Base-by-base conservation (phyloP, 2,329 filamentous ascomycete species). In the Seiridium unicorne region DNA sequence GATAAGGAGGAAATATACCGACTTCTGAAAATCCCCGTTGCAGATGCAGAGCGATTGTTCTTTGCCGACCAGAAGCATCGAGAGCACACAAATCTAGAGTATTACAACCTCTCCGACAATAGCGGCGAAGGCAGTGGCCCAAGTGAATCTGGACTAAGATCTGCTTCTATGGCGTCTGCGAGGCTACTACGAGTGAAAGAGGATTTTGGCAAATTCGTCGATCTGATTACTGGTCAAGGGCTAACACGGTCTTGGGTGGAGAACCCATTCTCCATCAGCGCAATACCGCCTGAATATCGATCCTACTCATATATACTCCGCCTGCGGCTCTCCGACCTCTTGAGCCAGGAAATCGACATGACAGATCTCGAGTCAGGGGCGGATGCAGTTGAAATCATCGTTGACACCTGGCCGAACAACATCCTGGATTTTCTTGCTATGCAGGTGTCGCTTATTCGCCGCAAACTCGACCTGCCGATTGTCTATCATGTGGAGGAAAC, bases 1-100 rank as follows among this genome's bases (percentile, higher is more conserved):
- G 89, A 91, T 66, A 80, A 84, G 58, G 78, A 84, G 61, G 85
- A 86, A 60, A 82, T 91, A 36, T 81, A 85, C 62, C 77, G 78
- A 1, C 82, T 89, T 56, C 75, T 90, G 31, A 79, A 80, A 51
- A 73, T 77, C 2, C 64, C 69, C 3, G 65, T 65, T 4, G 75
- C 80, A 5, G 81, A 84, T 47, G 80, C 87, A 9, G 77, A 82
- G 59, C 82, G 84, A 58, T 79, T 89, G 44, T 75, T 90, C 3
- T 75, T 78, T 36, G 81, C 79, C 32, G 81, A 83, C 56, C 76
- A 79, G 38, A 80, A 84, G 40, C 84, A 89, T 65, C 81, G 87
- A 58, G 76, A 78, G 5, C 89, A 86, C 71, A 87, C 88, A 9
- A 92, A 90, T 63, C 79, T 89, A 58, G 89, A 92, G 68, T 92